Base-by-base conservation (phyloP, 2,329 filamentous ascomycete species). In the Pochonia chlamydosporia region DNA sequence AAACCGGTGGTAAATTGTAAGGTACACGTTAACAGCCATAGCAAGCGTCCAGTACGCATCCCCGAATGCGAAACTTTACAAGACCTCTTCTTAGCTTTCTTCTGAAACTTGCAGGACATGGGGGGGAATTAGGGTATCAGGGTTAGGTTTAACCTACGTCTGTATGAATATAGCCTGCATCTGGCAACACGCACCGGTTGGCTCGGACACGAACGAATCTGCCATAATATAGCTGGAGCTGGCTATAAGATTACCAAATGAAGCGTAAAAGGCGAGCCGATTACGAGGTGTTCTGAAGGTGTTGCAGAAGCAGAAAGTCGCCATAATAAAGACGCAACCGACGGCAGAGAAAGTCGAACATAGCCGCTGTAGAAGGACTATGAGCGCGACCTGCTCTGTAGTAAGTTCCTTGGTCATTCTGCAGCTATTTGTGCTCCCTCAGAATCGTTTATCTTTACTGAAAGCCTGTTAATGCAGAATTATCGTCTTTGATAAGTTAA, bases 281-380 rank as follows among this genome's bases (percentile, higher is more conserved):
- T 91, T 92, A 67, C 91, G 89, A 18, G 87, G 84, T 60, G 89
- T 90, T 55, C 85, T 84, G 60, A 91, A 91, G 5, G 75, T 73
- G 7, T 72, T 73, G 24, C 81, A 85, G 20, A 65, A 62, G 26
- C 76, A 65, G 59, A 89, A 91, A 1, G 85, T 89, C 44, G 70
- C 53, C 46, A 89, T 79, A 56, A 89, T 84, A 61, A 89, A 79
- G 20, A 81, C 33, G n/a, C 33, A 36, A 6, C 33, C 33, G 8
- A 20, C 13, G 16, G 20, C 3, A 18, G 33, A 36, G 14, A 18
- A 16, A n/a, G n/a, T 9, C 16, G 33, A 36, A 9, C 33, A 16
- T 9, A 11, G 6, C 33, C 16, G 33, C 16, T n/a, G n/a, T n/a
- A n/a, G n/a, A n/a, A n/a, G n/a, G n/a, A n/a, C n/a, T n/a, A n/a